phyloP scores from a whole-genome alignment of 2,329 filamentous ascomycete genomes.

The Trichothecium roseum region DNA sequence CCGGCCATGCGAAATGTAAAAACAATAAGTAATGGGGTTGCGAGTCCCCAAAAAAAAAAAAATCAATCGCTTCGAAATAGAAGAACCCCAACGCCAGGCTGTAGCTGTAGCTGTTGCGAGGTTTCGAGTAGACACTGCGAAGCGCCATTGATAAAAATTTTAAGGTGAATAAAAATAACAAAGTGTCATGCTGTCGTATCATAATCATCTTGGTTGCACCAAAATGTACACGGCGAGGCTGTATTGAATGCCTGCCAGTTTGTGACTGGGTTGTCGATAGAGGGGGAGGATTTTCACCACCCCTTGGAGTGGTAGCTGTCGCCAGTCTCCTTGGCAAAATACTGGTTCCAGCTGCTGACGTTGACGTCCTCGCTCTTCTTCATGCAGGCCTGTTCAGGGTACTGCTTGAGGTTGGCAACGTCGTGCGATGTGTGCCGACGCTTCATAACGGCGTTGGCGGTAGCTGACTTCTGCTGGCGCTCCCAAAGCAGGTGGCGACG shows the following conservation, averaged over 20 bases:
- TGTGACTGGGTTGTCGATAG: background rate
- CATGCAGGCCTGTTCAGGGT: constrained; percentile 56
- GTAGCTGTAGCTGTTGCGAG: no score
- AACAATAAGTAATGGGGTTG: no score
- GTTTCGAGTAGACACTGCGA: no score
- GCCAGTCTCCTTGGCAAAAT: constrained; percentile 68
- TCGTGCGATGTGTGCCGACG: constrained; percentile 85
- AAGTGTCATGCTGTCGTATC: no score
- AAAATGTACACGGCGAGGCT: background rate
- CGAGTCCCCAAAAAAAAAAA: no score
- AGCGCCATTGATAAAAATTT: no score
- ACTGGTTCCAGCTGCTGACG: constrained; percentile 73
- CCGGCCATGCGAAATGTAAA: no score
- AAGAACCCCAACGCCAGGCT: no score
- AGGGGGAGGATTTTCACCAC: constrained; percentile 18
- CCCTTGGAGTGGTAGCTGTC: constrained; percentile 34
- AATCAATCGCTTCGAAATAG: no score
- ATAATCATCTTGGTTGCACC: no score
- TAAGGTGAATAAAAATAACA: no score
- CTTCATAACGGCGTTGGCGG: constrained; percentile 80
- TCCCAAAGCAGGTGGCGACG: constrained; percentile 90
- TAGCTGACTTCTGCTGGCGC: constrained; percentile 85
- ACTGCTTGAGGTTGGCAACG: constrained; percentile 77
- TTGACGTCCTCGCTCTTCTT: constrained; percentile 51
- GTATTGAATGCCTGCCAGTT: background rate